Evolutionary conservation across 1,284 basidiomycete species (phyloP).

Genomic region (Melampsora medusae): DNA sequence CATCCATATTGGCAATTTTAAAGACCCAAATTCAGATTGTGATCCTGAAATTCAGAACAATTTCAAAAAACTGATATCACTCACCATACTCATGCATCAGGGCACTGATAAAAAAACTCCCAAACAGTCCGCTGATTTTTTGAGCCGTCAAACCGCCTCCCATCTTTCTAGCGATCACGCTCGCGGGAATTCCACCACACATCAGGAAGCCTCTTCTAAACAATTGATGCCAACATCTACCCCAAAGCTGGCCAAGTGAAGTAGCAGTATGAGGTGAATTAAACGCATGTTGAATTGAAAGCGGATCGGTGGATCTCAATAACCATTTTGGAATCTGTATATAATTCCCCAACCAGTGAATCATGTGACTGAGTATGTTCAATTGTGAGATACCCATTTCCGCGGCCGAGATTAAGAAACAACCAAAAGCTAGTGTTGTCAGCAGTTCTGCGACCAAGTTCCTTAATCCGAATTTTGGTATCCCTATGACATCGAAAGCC

Average conservation of each 20-base stretch:
- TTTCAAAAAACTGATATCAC: not conserved
- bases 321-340: constrained; percentile 19
- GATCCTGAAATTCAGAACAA: not conserved
- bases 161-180: constrained; percentile 8
- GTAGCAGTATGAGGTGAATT: constrained; percentile 59
- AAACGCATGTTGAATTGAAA: constrained; percentile 54
- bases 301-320: not conserved
- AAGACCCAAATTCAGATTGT: too few species aligned
- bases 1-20: too few species aligned
- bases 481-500: not conserved
- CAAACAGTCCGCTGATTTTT: constrained; percentile 12
- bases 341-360: not conserved
- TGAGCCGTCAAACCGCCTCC: constrained; percentile 7
- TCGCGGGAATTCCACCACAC: constrained; percentile 17
- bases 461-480: not conserved
- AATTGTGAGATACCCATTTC: constrained; percentile 4
- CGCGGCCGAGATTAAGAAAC: constrained; percentile 7
- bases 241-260: constrained; percentile 62
- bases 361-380: not conserved
- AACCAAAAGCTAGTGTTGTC: constrained; percentile 13
- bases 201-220: constrained; percentile 19
- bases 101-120: constrained; percentile 26
- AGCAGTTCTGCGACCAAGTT: constrained; percentile 16
- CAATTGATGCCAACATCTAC: constrained; percentile 58
- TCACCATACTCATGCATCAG: constrained; percentile 33